phyloP scores from a whole-genome alignment of 257 asterid genomes.

The Galeopsis tetrahit region DNA sequence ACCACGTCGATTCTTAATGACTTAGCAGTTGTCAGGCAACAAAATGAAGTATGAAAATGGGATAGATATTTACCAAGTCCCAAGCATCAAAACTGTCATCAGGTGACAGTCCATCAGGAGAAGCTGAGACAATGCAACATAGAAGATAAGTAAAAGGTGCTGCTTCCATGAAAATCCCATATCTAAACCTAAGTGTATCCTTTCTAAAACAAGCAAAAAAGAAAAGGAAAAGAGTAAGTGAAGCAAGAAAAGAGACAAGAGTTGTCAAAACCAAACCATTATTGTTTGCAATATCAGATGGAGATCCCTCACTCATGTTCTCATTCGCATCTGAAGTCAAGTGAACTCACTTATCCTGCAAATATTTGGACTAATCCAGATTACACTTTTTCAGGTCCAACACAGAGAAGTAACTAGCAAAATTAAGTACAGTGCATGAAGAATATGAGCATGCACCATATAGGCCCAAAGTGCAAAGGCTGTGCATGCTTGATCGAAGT shows the following conservation, averaged over 20 bases:
- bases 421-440: conserved; percentile 40
- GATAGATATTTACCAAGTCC: conserved; percentile 46
- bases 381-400: conserved; percentile 20
- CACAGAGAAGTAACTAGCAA: conserved; percentile 24
- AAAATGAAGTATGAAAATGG: conserved; percentile 3
- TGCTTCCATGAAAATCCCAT: conserved; percentile 19
- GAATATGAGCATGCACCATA: conserved; percentile 29
- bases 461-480: too few relatives aligned
- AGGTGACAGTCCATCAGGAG: conserved; percentile 46
- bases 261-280: conserved; percentile 41
- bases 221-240: conserved; percentile 18
- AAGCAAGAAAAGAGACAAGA: conserved; percentile 28
- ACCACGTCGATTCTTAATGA: neutral
- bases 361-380: conserved; percentile 30
- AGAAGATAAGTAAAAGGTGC: conserved; percentile 34
- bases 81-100: conserved; percentile 40
- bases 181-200: conserved; percentile 29
- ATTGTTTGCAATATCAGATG: conserved; percentile 47
- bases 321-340: conserved; percentile 47
- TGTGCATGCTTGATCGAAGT: too few relatives aligned
- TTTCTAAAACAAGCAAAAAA: conserved; percentile 14
- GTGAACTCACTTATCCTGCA: conserved; percentile 57
- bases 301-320: conserved; percentile 48
- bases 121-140: conserved; percentile 46
- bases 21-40: neutral